Evolutionary conservation across 768 basidiomycete species (phyloP), one percentile per base, ranked within the genome.

Genomic region (Lactarius quietus): DNA sequence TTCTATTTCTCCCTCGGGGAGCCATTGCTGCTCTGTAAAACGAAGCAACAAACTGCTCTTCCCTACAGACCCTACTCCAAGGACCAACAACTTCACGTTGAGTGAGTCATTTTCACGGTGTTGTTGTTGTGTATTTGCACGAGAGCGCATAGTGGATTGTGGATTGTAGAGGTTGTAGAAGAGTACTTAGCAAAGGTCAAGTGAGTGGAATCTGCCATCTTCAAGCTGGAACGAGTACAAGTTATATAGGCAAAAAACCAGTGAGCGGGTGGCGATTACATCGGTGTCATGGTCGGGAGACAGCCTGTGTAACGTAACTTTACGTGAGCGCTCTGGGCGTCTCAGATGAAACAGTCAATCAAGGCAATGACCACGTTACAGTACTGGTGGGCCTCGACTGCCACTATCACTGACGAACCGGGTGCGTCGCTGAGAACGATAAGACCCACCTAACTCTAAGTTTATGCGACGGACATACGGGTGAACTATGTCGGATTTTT

Each of bases 1-100:
- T 63, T 84, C 88, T 51, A 85, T 86, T 76, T 94, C 93, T 72
- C 94, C 93, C 73, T 92, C 90, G 17, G 92, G 87, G 26, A 97
- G 78, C 88, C 94, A 97, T 70, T 92, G 90, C 76, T 96, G 92
- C 72, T 98, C 95, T 4, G 93, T 94, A 79, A 97, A 97, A 20
- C 95, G 84, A 14, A 97, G 79, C 3, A 98, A 75, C n/a, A 98
- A 79, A 70, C 92, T 94, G 65, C 89, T 92, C 80, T 94, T 92
- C 70, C 95, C 95, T 17, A 98, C 95, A 3, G 89, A 90, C 2
- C 89, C 88, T 71, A 91, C 90, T 39, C 90, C 90, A 61, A 93
- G 92, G 23, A 93, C 78, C 8, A 93, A 82, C 6, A 93, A 81
- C 77, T 94, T 94, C 74, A 88, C 84, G 64, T 91, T 92, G 38